These are phyloP conservation scores for Tricholoma terreum DNA, from an alignment of 768 basidiomycete species.

Conservation along the genomic window DNA sequence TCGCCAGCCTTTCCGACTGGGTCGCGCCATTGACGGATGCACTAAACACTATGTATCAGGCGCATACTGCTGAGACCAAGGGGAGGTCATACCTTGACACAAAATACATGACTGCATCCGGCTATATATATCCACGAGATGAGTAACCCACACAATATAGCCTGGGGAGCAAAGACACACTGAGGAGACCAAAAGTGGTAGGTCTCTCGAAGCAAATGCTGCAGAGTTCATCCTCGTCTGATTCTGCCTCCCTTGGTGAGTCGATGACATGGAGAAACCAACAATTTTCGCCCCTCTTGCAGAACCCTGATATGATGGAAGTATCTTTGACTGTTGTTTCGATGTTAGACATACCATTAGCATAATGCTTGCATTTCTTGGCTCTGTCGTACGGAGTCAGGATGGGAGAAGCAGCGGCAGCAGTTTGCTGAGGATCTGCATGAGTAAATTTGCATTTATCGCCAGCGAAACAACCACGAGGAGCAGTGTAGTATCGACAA, in stretches of 20 bases:
- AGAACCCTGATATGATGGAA: conserved; percentile 50
- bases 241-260: conserved; percentile 18
- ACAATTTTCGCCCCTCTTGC: conserved; percentile 64
- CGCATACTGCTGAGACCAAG: not conserved
- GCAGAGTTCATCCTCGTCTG: conserved; percentile 52
- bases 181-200: conserved; percentile 61
- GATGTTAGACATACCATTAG: conserved; percentile 40
- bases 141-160: not conserved
- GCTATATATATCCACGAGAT: conserved; percentile 32
- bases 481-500: conserved; percentile 61
- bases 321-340: not conserved
- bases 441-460: conserved; percentile 74
- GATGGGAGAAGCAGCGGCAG: not conserved
- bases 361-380: conserved; percentile 68
- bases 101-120: conserved; percentile 78
- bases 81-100: conserved; percentile 50
- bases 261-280: conserved; percentile 66
- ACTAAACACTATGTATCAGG: conserved; percentile 38
- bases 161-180: conserved; percentile 34
- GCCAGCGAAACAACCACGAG: conserved; percentile 66
- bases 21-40: conserved; percentile 77
- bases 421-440: conserved; percentile 29
- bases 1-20: conserved; percentile 51
- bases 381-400: conserved; percentile 65
- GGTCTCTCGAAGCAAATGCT: conserved; percentile 78